Evolutionary conservation across 2,329 filamentous ascomycete species (phyloP).

Genomic region (Trichoderma guizhouense): DNA sequence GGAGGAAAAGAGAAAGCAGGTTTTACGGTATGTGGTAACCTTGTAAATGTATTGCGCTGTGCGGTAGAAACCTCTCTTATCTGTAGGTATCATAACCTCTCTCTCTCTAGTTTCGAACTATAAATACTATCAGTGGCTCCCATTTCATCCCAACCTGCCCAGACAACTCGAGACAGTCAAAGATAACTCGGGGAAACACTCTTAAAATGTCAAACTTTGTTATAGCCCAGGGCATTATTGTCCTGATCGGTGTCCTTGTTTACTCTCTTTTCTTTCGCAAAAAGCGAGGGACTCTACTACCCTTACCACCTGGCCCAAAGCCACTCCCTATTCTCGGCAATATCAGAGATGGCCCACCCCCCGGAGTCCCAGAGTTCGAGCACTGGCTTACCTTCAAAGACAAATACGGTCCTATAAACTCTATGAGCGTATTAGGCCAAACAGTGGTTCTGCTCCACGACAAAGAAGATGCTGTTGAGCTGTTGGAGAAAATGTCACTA

Average conservation of each 20-base stretch:
- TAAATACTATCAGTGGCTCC: neutral
- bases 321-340: constrained; percentile 45
- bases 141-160: neutral
- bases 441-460: constrained; percentile 4
- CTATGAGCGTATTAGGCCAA: neutral
- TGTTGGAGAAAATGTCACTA: neutral
- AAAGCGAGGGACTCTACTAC: neutral
- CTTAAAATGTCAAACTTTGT: neutral
- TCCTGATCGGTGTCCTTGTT: neutral
- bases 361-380: constrained; percentile 29
- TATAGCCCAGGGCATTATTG: neutral
- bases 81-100: too few relatives aligned
- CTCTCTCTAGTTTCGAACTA: neutral
- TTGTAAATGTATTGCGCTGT: too few relatives aligned
- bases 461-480: neutral
- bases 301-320: constrained; percentile 29
- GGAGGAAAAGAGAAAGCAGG: too few relatives aligned
- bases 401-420: constrained; percentile 22
- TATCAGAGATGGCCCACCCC: constrained; percentile 42
- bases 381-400: constrained; percentile 38
- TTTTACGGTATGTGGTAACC: too few relatives aligned
- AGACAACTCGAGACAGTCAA: neutral
- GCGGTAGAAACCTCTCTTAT: too few relatives aligned
- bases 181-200: neutral
- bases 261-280: neutral